Base-by-base conservation (phyloP, 2,329 filamentous ascomycete genomes). In the Fusarium armeniacum region DNA sequence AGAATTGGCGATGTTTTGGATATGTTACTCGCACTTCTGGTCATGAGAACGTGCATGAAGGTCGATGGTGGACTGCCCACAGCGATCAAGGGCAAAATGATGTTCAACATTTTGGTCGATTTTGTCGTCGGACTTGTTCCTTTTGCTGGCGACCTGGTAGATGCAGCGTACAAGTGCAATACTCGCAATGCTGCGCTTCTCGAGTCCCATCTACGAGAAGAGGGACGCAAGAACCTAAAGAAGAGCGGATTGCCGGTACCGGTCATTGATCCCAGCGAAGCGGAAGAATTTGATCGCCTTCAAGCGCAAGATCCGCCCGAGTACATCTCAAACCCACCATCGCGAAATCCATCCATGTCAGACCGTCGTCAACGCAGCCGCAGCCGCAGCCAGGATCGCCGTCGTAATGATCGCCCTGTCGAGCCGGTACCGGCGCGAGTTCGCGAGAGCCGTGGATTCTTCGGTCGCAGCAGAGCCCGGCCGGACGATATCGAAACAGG, bases 1-100 rank as follows among this genome's bases (percentile, higher is more conserved):
- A 93, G 91, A 8, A 82, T 92, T 67, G 94, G 94, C 49, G 94
- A 97, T 78, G 85, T 85, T 12, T 79, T 91, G 16, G 94, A 97
- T 76, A 83, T 88, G 11, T 82, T 93, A 51, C 85, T 98, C 76
- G 92, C 93, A 12, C 79, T 93, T 64, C 89, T 92, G 81, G 89
- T 98, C 11, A 84, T 97, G 69, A 86, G 85, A 64, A 90, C 89
- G 26, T 94, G 93, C 80, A 84, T 85, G 66, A 86, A 90, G 65
- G 85, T 97, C 49, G 91, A 97, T 54, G 93, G 92, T 51, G 93
- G 92, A 16, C 86, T 98, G 6, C 90, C 91, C 2, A 70, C 79
- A 6, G 75, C 78, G 12, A 80, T 95, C 51, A 84, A 87, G 58
- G 78, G 86, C 30, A 86, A 86, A 75, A 98, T 99, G 96, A 79